Conservation (phyloP, 768 basidiomycete species). For the Tulasnella sp. region DNA sequence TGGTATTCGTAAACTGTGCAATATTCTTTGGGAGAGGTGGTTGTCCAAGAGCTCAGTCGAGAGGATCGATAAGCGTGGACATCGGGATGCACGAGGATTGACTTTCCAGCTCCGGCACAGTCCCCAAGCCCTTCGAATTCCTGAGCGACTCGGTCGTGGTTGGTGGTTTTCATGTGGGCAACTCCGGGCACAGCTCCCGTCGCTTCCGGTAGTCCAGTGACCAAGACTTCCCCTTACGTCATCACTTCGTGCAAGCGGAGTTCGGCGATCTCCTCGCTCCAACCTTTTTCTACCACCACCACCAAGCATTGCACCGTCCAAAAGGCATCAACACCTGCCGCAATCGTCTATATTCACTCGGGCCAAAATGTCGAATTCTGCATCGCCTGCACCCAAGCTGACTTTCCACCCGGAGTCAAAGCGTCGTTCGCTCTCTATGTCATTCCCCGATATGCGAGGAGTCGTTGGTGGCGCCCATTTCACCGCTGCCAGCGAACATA, state of each 20-base stretch:
- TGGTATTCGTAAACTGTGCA: neutral
- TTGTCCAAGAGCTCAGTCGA: neutral
- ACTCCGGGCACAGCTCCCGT: neutral
- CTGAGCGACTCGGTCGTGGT: neutral
- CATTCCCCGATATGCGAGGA: constrained; percentile 9
- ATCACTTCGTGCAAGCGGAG: neutral
- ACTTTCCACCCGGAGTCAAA: constrained; percentile 10
- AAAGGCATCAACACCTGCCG: neutral
- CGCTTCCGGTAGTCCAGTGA: neutral
- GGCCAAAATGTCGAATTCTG: neutral
- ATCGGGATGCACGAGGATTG: neutral
- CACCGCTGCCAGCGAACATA: constrained; percentile 2
- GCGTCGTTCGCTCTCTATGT: neutral
- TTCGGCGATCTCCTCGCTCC: neutral
- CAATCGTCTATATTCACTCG: neutral
- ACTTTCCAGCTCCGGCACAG: neutral
- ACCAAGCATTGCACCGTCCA: neutral
- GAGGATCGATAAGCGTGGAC: neutral
- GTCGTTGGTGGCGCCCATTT: constrained; percentile 17
- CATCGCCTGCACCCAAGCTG: neutral
- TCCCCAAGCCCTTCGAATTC: neutral
- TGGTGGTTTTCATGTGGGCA: neutral
- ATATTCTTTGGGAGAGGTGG: neutral
- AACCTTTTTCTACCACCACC: neutral
- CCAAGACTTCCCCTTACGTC: neutral